A percentile compares a stretch with the other conserved stretches of the same genome.
phyloP scores from a whole-genome alignment of 768 basidiomycete genomes.

The Leccinellum rugosiceps region DNA sequence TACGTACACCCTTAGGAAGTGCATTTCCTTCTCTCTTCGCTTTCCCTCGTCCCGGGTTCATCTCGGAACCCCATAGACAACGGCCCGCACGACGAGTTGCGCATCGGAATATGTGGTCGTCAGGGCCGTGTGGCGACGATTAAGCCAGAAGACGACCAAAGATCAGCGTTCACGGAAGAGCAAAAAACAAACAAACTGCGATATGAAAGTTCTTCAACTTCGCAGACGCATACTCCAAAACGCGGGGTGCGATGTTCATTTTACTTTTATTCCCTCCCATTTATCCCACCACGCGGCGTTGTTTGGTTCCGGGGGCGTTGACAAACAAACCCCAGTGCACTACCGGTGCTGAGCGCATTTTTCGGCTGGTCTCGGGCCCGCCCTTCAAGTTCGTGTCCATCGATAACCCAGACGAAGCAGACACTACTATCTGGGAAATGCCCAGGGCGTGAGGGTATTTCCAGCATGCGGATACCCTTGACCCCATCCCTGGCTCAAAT shows the following conservation, averaged over 20 bases:
- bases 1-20: slow-evolving; percentile 13
- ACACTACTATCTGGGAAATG: background rate
- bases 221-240: slow-evolving; percentile 1
- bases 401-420: background rate
- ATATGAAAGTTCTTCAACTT: slow-evolving; percentile 14
- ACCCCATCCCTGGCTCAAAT: slow-evolving; percentile 7
- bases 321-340: slow-evolving; percentile 7
- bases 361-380: background rate
- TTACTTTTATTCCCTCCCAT: background rate
- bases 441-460: background rate
- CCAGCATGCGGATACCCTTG: slow-evolving; percentile 16
- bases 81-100: background rate
- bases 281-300: slow-evolving; percentile 14
- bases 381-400: background rate
- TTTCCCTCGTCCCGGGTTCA: background rate
- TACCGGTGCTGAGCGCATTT: background rate
- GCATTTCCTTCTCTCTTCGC: slow-evolving; percentile 7
- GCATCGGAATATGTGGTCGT: background rate
- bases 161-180: slow-evolving; percentile 12
- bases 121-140: background rate
- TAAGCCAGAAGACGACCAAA: background rate
- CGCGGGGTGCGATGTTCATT: background rate
- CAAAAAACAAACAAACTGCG: background rate
- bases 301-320: slow-evolving; percentile 13
- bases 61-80: background rate